Evolutionary conservation across 495 filamentous ascomycete species (phyloP).

Genomic region (Penicillium desertorum): DNA sequence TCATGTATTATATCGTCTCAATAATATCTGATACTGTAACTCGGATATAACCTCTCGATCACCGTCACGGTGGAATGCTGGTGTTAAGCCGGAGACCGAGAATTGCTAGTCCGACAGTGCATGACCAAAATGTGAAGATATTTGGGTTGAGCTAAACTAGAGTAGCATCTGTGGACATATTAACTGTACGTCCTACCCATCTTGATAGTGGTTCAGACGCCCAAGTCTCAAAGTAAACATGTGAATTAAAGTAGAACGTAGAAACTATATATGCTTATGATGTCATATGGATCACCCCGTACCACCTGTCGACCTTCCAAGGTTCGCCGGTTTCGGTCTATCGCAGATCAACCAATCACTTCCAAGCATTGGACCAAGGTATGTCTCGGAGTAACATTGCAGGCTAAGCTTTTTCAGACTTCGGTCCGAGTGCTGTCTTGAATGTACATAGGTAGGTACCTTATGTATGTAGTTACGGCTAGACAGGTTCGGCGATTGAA

Average conservation of each 20-base stretch:
- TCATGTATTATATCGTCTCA: neutral
- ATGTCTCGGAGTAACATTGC: neutral
- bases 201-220: neutral
- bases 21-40: neutral
- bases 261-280: neutral
- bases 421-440: conserved; percentile 1
- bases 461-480: no score
- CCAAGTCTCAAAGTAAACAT: no score
- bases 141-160: neutral
- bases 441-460: neutral
- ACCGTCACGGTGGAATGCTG: neutral
- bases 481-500: neutral
- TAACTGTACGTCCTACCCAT: neutral
- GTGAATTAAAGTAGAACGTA: no score
- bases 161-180: no score
- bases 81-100: neutral
- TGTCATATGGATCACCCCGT: neutral
- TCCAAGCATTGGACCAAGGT: neutral
- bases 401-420: conserved; percentile 7
- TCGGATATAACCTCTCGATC: neutral
- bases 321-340: neutral
- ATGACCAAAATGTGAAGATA: neutral
- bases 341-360: conserved; percentile 1
- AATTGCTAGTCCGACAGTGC: neutral
- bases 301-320: neutral